Evolutionary conservation across 805 yeast genomes (phyloP).

Genomic region (Hyphopichia homilentoma): DNA sequence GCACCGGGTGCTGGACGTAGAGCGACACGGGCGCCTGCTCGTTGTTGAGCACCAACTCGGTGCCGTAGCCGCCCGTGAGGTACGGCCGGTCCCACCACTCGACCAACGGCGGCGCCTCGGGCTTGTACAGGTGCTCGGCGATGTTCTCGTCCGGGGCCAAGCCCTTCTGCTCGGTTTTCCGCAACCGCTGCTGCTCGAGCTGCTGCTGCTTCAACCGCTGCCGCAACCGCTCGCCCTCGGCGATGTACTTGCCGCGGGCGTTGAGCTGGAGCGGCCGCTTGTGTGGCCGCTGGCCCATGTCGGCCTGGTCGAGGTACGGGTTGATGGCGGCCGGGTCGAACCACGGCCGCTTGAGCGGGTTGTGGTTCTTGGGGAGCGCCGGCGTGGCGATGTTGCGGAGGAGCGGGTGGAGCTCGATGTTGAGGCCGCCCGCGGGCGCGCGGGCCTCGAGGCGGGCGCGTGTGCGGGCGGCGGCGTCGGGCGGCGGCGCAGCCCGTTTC

Average conservation of each 20-base stretch:
- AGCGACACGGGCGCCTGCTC: slow-evolving; percentile 52
- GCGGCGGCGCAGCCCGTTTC: no score
- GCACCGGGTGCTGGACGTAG: slow-evolving; percentile 83
- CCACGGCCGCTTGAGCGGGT: slow-evolving; percentile 25
- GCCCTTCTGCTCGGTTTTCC: slow-evolving; percentile 36
- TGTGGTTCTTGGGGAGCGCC: slow-evolving; percentile 19
- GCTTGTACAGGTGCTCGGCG: slow-evolving; percentile 56
- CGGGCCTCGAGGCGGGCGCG: no score
- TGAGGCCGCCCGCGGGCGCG: slow-evolving; percentile 30
- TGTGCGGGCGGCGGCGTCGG: no score
- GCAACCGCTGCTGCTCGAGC: slow-evolving; percentile 13
- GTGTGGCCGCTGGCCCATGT: slow-evolving; percentile 9
- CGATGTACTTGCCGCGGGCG: slow-evolving; percentile 61
- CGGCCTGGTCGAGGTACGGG: slow-evolving; percentile 33
- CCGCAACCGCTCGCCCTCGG: slow-evolving; percentile 50
- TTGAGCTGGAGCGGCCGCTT: slow-evolving; percentile 48
- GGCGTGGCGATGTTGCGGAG: slow-evolving; percentile 23
- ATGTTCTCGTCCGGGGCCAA: slow-evolving; percentile 46
- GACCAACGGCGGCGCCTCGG: slow-evolving; percentile 51
- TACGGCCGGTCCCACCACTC: slow-evolving; percentile 91
- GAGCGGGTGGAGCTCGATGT: slow-evolving; percentile 36
- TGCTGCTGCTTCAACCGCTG: slow-evolving; percentile 32
- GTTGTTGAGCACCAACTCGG: slow-evolving; percentile 31
- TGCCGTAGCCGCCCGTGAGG: slow-evolving; percentile 33
- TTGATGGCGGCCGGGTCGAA: slow-evolving; percentile 35